Percentiles rank a stretch among this genome's conserved stretches.
Evolutionary conservation across 495 filamentous ascomycete genomes (phyloP).

Genomic region (Penicillium soppii): DNA sequence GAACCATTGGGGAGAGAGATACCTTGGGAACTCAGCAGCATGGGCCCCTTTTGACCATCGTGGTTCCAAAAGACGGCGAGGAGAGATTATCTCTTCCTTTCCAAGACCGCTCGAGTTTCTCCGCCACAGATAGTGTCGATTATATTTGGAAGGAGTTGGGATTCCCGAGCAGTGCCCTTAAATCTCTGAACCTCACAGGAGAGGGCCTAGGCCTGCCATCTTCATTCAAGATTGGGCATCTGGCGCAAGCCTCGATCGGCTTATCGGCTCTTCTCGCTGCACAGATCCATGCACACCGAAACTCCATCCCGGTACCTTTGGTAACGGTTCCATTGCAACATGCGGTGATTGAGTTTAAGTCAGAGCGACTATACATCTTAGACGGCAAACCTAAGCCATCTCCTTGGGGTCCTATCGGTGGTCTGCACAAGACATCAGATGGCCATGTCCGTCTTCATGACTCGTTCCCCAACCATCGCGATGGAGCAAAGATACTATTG

Average conservation of each 20-base stretch:
- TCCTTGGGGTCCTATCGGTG: slow-evolving; percentile 39
- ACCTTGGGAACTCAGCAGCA: slow-evolving; percentile 12
- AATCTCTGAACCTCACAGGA: slow-evolving; percentile 11
- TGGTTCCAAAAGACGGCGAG: not conserved
- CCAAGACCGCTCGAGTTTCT: slow-evolving; percentile 5
- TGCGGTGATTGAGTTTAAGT: slow-evolving; percentile 44
- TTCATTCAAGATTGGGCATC: slow-evolving; percentile 44
- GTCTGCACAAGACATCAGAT: slow-evolving; percentile 40
- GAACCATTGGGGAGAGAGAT: slow-evolving; percentile 10
- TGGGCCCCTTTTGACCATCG: slow-evolving; percentile 6
- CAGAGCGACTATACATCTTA: slow-evolving; percentile 39
- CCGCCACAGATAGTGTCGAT: slow-evolving; percentile 14
- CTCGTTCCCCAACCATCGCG: slow-evolving; percentile 38
- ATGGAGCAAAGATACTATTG: slow-evolving; percentile 34
- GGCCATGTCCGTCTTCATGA: slow-evolving; percentile 50
- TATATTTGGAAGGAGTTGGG: slow-evolving; percentile 20
- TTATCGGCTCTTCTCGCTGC: slow-evolving; percentile 41
- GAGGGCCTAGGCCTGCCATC: slow-evolving; percentile 29
- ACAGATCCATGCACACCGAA: slow-evolving; percentile 29
- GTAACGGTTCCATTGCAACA: slow-evolving; percentile 36
- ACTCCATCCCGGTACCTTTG: slow-evolving; percentile 12
- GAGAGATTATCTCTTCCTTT: not conserved
- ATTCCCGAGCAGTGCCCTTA: slow-evolving; percentile 10
- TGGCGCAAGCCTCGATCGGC: slow-evolving; percentile 44
- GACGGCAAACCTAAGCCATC: slow-evolving; percentile 22